These are phyloP conservation scores for Neofusicoccum ribis DNA, from an alignment of 2,329 filamentous ascomycete genomes.

Conservation along the genomic window DNA sequence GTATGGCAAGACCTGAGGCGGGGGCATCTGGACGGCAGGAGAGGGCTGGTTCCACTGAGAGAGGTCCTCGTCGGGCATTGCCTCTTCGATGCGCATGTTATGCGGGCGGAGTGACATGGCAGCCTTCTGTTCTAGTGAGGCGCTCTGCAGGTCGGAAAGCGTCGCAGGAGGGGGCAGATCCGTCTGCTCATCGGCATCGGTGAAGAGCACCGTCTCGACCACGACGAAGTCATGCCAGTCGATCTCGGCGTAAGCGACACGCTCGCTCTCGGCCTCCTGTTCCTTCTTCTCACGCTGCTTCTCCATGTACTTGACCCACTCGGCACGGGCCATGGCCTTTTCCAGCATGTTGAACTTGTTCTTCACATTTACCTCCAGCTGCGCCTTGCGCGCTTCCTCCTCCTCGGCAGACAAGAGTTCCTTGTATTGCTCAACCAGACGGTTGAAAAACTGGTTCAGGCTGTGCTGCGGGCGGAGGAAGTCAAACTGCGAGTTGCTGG, in stretches of 20 bases:
- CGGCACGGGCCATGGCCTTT: constrained; percentile 79
- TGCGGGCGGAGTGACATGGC: constrained; percentile 77
- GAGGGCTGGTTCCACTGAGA: constrained; percentile 6
- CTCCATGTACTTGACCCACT: constrained; percentile 83
- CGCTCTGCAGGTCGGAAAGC: constrained; percentile 87
- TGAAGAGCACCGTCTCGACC: constrained; percentile 92
- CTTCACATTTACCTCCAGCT: constrained; percentile 71
- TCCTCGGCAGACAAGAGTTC: constrained; percentile 70
- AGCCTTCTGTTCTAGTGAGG: constrained; percentile 92
- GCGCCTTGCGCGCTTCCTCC: constrained; percentile 69
- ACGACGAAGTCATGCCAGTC: constrained; percentile 98
- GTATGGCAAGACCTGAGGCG: constrained; percentile 27
- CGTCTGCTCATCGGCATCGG: constrained; percentile 79
- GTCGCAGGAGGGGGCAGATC: constrained; percentile 87
- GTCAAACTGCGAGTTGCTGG: constrained; percentile 91
- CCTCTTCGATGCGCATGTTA: constrained; percentile 87
- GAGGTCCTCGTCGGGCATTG: constrained; percentile 64
- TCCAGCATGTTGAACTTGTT: constrained; percentile 80
- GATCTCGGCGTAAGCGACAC: constrained; percentile 75
- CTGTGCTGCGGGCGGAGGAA: constrained; percentile 95
- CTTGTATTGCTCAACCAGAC: constrained; percentile 92
- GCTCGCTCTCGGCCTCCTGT: constrained; percentile 81
- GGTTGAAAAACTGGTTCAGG: constrained; percentile 92
- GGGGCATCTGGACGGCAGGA: constrained; percentile 37
- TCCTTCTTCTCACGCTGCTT: constrained; percentile 85